These are phyloP conservation scores for Pseudogymnoascus sp. DNA, from an alignment of 2,329 filamentous ascomycete genomes.

Conservation along the genomic window DNA sequence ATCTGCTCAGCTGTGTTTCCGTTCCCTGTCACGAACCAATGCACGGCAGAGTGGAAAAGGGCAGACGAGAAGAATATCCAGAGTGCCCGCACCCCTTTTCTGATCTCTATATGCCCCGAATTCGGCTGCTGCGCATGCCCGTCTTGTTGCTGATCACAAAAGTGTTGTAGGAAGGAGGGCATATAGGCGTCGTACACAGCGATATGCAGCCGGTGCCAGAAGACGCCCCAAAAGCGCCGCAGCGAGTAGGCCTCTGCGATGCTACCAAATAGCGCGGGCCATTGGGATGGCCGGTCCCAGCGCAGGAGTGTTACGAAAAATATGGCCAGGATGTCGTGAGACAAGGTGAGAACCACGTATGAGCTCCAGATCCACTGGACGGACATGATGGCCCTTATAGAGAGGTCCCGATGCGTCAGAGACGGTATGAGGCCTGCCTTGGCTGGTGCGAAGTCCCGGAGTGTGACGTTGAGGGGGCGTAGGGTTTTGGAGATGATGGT, in stretches of 20 bases:
- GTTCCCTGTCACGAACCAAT: neutral
- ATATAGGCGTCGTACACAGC: neutral
- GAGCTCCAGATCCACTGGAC: neutral
- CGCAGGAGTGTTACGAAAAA: constrained; percentile 9
- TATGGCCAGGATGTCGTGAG: constrained; percentile 10
- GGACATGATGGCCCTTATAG: neutral
- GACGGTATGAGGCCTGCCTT: neutral
- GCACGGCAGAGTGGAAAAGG: neutral
- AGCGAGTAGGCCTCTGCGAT: constrained; percentile 11
- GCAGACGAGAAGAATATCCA: neutral
- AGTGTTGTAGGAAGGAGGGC: neutral
- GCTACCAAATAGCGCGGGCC: constrained; percentile 11
- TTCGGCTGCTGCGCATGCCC: neutral
- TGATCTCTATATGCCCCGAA: neutral
- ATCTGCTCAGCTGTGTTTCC: neutral
- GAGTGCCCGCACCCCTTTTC: neutral
- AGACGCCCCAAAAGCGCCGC: constrained; percentile 12
- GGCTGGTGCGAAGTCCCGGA: neutral
- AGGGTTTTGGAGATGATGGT: neutral
- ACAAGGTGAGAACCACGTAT: neutral
- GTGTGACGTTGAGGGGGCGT: neutral
- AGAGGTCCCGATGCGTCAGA: neutral
- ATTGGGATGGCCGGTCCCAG: constrained; percentile 4
- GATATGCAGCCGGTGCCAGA: constrained; percentile 11
- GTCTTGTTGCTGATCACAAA: neutral